Base-by-base conservation (phyloP, 352 stramenopile species). In the Aphanomyces stellatus region DNA sequence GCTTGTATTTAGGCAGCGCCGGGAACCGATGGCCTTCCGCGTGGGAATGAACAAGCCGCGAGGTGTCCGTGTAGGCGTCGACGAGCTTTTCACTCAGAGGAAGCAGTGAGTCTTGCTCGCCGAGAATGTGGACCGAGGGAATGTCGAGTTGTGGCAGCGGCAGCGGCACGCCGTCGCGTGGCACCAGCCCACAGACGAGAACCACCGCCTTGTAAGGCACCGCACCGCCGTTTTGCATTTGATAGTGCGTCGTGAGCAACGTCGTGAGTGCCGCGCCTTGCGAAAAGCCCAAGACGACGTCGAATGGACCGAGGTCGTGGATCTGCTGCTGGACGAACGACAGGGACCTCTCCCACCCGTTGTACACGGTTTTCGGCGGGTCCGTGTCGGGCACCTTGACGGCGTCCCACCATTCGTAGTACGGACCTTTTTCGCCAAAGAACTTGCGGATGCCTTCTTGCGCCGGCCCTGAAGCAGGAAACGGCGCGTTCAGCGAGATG, bases 211-310 rank as follows among this genome's bases (percentile, higher is more conserved):
- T 56, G 49, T 59, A 67, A 25, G 60, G 60, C 19, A 49, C 4
- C 7, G 24, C 10, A n/a, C n/a, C n/a, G 1, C n/a, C 27, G 8
- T 28, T 4, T 1, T 59, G 41, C 7, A 10, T 35, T 2, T 57
- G 49, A 33, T 57, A 67, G 27, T 67, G 43, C 15, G 60, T 41
- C 24, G 60, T 67, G 25, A 67, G 41, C 13, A 67, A 27, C 27
- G 60, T 67, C 6, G 60, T 57, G 37, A 67, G 48, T 17, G 60
- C 60, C 22, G 60, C 41, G 37, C 85, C 85, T 69, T 94, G 85
- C 2, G 83, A 92, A 66, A 94, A 94, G 3, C 85, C 85, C n/a
- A 94, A 62, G 4, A 94, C 82, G 34, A 78, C 84, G 56, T 94
- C 85, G 19, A 92, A 71, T 1, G 85, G 71, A 51, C 83, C 82